These are phyloP conservation scores for Vigna reflexopilosa DNA, from an alignment of 306 rosid genomes.

Conservation along the genomic window DNA sequence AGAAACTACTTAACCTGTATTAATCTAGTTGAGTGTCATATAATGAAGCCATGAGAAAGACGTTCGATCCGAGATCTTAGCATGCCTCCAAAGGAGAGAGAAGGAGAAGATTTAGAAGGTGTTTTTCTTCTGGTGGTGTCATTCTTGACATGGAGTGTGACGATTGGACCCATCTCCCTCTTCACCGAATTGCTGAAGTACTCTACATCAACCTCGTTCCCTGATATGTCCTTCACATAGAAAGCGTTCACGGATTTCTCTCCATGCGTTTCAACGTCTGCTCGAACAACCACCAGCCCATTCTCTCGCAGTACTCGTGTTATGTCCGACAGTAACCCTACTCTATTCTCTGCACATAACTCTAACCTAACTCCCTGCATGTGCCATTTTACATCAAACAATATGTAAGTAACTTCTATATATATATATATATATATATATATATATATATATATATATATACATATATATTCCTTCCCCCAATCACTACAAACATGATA, in stretches of 20 bases:
- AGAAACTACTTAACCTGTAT: neutral
- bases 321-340: constrained; percentile 69
- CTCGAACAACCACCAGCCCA: constrained; percentile 65
- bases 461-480: too few species aligned
- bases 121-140: constrained; percentile 31
- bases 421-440: too few species aligned
- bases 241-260: constrained; percentile 64
- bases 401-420: too few species aligned
- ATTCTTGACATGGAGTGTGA: constrained; percentile 53
- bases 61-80: constrained; percentile 40
- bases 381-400: too few species aligned
- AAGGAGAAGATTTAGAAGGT: constrained; percentile 14
- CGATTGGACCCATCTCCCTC: constrained; percentile 63
- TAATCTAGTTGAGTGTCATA: neutral
- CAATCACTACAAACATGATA: too few species aligned
- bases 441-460: too few species aligned
- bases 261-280: constrained; percentile 75
- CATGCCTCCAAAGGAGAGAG: constrained; percentile 13
- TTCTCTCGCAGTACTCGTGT: constrained; percentile 75
- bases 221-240: constrained; percentile 68
- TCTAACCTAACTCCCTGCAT: constrained; percentile 71
- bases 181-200: constrained; percentile 63
- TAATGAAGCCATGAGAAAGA: constrained; percentile 57
- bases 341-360: constrained; percentile 61
- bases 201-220: constrained; percentile 66